Base-by-base conservation (phyloP, 2,329 filamentous ascomycete genomes). In the Aureobasidium leucospermi region DNA sequence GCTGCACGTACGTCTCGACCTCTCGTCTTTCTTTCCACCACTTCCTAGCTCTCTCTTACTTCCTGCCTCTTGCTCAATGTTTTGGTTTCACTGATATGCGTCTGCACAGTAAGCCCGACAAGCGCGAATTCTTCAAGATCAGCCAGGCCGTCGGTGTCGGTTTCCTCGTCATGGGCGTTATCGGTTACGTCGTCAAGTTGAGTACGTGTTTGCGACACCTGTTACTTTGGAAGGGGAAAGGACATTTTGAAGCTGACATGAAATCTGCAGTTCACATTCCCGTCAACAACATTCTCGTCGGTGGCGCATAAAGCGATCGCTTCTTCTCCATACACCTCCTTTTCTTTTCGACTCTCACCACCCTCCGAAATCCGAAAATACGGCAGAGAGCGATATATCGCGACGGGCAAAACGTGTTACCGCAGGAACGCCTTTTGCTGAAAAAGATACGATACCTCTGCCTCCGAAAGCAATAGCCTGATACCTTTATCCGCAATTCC, bases 101-200 rank as follows among this genome's bases (percentile, higher is more conserved):
- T 8, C 31, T 34, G 6, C 52, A 42, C 41, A 48, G 39, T 16
- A 60, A 47, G 41, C 47, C 81, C 68, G 81, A 83, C 71, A 78
- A 78, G 70, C 76, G 80, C 66, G 80, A 83, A 69, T 83, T 83
- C 71, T 72, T 81, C 66, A 81, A 81, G 74, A 83, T 84, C 69
- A 80, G 78, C 64, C 81, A 84, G 75, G 85, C 85, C 62, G 85
- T 88, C 63, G 85, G 85, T 61, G 80, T 86, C 63, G 85, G 85
- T 61, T 88, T 88, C 75, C 73, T 88, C 63, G 81, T 87, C 73
- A 87, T 87, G 85, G 85, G 85, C 63, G 82, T 83, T 49, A 85
- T 87, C 60, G 85, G 85, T 63, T 88, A 87, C 74, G 73, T 88
- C 63, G 84, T 88, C 70, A 87, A 88, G 79, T 79, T 88, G 69